phyloP scores from a whole-genome alignment of 441 rosid species.

The Populus trichocarpa region DNA sequence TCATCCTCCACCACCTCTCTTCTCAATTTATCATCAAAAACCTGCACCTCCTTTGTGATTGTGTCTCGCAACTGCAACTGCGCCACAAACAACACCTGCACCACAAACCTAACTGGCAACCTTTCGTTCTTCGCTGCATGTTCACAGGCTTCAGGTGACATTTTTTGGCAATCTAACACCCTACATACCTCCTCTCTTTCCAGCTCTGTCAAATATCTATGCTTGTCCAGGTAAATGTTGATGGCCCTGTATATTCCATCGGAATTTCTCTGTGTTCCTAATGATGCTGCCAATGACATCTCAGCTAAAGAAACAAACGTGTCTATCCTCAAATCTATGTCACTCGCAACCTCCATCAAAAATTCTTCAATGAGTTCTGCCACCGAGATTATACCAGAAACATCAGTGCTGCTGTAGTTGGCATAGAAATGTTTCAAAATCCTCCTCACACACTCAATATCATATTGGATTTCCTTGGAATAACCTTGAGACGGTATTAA shows the following conservation, averaged over 20 bases:
- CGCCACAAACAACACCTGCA: slow-evolving; percentile 50
- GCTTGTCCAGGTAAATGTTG: slow-evolving; percentile 63
- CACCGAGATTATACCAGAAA: slow-evolving; percentile 37
- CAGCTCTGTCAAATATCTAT: slow-evolving; percentile 42
- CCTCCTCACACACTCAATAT: slow-evolving; percentile 54
- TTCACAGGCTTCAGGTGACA: slow-evolving; percentile 65
- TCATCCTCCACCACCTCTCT: slow-evolving; percentile 28
- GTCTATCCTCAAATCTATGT: slow-evolving; percentile 37
- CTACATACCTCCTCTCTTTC: slow-evolving; percentile 68
- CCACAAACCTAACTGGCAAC: slow-evolving; percentile 61
- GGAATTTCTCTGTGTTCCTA: slow-evolving; percentile 39
- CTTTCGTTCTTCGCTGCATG: slow-evolving; percentile 69
- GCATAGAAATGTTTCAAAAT: slow-evolving; percentile 55
- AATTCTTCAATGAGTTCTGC: slow-evolving; percentile 70
- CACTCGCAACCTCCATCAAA: slow-evolving; percentile 47
- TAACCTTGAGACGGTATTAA: slow-evolving; percentile 46
- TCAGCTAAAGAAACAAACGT: slow-evolving; percentile 53
- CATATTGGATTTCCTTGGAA: slow-evolving; percentile 46
- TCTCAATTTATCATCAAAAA: slow-evolving; percentile 21
- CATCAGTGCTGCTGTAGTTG: slow-evolving; percentile 27
- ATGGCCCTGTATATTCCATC: slow-evolving; percentile 78
- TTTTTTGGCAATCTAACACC: slow-evolving; percentile 56
- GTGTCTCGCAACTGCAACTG: slow-evolving; percentile 62
- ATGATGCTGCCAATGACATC: slow-evolving; percentile 45
- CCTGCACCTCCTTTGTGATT: slow-evolving; percentile 27